Percentiles rank a stretch among this genome's conserved stretches.
Evolutionary conservation across 768 basidiomycete genomes (phyloP).

Genomic region (Hydnomerulius pinastri): DNA sequence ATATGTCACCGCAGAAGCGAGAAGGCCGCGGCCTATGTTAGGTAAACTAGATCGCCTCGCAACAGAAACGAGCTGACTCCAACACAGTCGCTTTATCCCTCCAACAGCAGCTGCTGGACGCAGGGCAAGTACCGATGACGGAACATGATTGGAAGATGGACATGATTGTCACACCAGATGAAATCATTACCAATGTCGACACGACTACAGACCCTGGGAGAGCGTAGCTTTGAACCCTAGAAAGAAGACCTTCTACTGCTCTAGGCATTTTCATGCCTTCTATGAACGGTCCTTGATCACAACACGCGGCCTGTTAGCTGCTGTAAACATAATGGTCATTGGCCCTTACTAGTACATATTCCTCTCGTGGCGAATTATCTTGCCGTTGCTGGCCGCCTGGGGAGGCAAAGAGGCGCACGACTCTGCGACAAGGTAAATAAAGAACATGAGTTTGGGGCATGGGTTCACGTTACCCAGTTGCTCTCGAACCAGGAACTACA

Average conservation of each 20-base stretch:
- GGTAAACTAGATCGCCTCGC: slow-evolving; percentile 40
- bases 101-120: slow-evolving; percentile 60
- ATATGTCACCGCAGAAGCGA: slow-evolving; percentile 45
- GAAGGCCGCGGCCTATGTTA: slow-evolving; percentile 53
- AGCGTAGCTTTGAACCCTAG: slow-evolving; percentile 16
- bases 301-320: slow-evolving; percentile 10
- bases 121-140: slow-evolving; percentile 51
- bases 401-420: slow-evolving; percentile 41
- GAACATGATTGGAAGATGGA: slow-evolving; percentile 68
- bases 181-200: slow-evolving; percentile 27
- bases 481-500: slow-evolving; percentile 42
- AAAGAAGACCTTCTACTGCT: slow-evolving; percentile 17
- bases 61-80: slow-evolving; percentile 15
- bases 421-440: slow-evolving; percentile 29
- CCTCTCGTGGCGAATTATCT: slow-evolving; percentile 18
- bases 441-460: slow-evolving; percentile 9
- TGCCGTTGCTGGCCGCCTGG: slow-evolving; percentile 28
- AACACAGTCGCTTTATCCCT: slow-evolving; percentile 64
- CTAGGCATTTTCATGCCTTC: slow-evolving; percentile 26
- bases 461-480: slow-evolving; percentile 40
- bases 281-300: slow-evolving; percentile 17
- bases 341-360: slow-evolving; percentile 25
- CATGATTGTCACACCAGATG: slow-evolving; percentile 53
- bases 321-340: slow-evolving; percentile 21
- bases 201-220: slow-evolving; percentile 12